Evolutionary conservation across 2,329 filamentous ascomycete genomes (phyloP).

Genomic region (Ophiostoma montium): DNA sequence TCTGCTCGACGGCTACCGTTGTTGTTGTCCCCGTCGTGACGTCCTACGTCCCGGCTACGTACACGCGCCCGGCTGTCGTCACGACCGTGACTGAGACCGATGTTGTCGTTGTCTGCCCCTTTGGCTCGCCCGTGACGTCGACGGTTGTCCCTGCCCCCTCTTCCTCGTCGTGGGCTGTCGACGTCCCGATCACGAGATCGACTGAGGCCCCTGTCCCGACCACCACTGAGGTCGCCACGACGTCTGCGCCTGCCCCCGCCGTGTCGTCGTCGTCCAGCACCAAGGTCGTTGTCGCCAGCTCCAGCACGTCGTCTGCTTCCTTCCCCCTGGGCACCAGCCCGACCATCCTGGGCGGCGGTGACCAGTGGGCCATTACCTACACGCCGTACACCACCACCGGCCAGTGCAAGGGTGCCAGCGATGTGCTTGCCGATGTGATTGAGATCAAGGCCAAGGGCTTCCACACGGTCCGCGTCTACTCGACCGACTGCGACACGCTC

Average conservation of each 20-base stretch:
- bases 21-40: conserved; percentile 53
- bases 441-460: conserved; percentile 53
- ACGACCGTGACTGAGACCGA: conserved; percentile 56
- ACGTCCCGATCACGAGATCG: neutral
- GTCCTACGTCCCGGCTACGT: conserved; percentile 54
- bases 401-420: conserved; percentile 48
- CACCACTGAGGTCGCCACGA: conserved; percentile 6
- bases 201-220: conserved; percentile 10
- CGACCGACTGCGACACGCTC: conserved; percentile 77
- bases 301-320: conserved; percentile 10
- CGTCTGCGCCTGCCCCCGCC: conserved; percentile 8
- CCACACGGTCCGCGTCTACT: conserved; percentile 67
- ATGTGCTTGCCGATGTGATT: conserved; percentile 47
- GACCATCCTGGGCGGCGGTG: conserved; percentile 23
- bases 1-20: conserved; percentile 35
- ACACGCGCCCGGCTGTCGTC: conserved; percentile 52
- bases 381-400: conserved; percentile 52
- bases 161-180: conserved; percentile 16
- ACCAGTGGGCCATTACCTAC: conserved; percentile 66
- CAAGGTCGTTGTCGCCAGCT: conserved; percentile 16
- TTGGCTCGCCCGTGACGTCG: conserved; percentile 30
- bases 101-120: conserved; percentile 59
- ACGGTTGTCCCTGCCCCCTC: conserved; percentile 13
- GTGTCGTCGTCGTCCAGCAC: conserved; percentile 16
- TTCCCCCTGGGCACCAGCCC: conserved; percentile 15